phyloP scores from a whole-genome alignment of 768 basidiomycete genomes.

The Tricholoma flavovirens region DNA sequence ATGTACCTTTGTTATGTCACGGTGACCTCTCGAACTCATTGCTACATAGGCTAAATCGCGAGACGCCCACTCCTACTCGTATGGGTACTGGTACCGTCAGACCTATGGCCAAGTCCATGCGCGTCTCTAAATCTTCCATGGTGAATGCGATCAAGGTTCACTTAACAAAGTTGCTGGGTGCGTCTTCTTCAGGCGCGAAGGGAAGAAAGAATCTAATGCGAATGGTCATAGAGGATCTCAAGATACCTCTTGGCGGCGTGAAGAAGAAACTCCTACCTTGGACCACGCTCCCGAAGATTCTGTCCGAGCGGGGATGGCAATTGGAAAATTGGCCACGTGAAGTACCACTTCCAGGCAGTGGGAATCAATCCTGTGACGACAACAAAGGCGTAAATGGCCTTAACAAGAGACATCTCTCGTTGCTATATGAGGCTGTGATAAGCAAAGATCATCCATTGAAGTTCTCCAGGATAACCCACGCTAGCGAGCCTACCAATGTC shows the following conservation, averaged over 20 bases:
- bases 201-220: not conserved
- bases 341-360: conserved; percentile 1
- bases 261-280: not conserved
- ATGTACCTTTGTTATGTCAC: not conserved
- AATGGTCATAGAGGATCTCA: not conserved
- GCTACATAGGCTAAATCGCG: not conserved
- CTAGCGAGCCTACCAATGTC: not conserved
- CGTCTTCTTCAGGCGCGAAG: not conserved
- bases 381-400: conserved; percentile 1
- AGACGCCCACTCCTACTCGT: not conserved
- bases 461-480: not conserved
- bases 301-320: not conserved
- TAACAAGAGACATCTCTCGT: not conserved
- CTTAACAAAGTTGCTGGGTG: not conserved
- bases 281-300: not conserved
- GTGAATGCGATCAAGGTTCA: not conserved
- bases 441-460: not conserved
- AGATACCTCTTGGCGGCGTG: not conserved
- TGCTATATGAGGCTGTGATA: not conserved
- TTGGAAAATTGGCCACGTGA: conserved; percentile 2
- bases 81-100: not conserved
- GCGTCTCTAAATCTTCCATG: not conserved
- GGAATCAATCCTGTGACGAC: not conserved
- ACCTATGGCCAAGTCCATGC: not conserved
- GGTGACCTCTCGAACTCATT: not conserved